Evolutionary conservation across 169 alveolate genomes (phyloP).

Genomic region (Eimeria maxima): DNA sequence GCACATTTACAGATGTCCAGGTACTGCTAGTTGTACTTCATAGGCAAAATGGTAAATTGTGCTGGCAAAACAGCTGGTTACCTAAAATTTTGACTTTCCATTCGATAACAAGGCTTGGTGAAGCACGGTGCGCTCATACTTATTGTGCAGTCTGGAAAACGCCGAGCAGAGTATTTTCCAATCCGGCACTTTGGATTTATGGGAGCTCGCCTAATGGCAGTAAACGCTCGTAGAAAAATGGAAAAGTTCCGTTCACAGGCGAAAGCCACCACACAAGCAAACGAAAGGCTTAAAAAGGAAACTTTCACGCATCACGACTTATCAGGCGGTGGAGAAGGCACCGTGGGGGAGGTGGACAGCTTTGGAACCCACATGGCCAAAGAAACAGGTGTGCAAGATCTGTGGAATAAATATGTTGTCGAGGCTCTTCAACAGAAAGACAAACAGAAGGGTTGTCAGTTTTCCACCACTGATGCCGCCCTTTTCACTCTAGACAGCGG

Average conservation of each 20-base stretch:
- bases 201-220: slow-evolving; percentile 69
- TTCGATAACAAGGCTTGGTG: not conserved
- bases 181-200: slow-evolving; percentile 75
- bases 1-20: slow-evolving; percentile 77
- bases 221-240: slow-evolving; percentile 67
- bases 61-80: not conserved
- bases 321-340: not conserved
- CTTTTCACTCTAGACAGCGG: slow-evolving; percentile 3
- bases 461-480: not conserved
- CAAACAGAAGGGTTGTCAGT: not conserved
- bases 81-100: no score
- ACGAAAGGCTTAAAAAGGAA: not conserved
- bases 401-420: slow-evolving; percentile 64
- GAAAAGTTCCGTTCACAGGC: slow-evolving; percentile 53
- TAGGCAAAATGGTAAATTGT: not conserved
- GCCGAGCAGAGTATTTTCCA: slow-evolving; percentile 80
- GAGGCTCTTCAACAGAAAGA: slow-evolving; percentile 52
- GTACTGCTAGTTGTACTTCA: not conserved
- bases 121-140: not conserved
- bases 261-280: not conserved
- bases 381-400: slow-evolving; percentile 16
- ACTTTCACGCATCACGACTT: no score
- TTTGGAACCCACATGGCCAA: not conserved
- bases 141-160: slow-evolving; percentile 45
- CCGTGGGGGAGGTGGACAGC: slow-evolving; percentile 1